Percentiles rank a stretch among this genome's conserved stretches.
phyloP scores from a whole-genome alignment of 2,329 filamentous ascomycete species.

The Fusarium tanahbumbuense region DNA sequence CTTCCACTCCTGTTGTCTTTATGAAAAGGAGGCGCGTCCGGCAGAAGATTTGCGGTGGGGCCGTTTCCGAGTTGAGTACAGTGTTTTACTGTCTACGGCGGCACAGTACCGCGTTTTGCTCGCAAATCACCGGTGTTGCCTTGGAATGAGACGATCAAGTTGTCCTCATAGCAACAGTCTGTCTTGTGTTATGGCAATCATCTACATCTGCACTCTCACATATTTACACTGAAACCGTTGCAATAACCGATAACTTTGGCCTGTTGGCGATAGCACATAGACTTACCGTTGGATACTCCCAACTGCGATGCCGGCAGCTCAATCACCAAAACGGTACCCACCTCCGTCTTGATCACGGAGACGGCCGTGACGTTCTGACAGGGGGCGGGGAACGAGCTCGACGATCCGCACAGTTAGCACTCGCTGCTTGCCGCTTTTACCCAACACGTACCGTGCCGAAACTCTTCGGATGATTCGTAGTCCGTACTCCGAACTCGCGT shows the following conservation, averaged over 20 bases:
- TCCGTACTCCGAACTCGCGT: slow-evolving; percentile 1
- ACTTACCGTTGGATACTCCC: slow-evolving; percentile 5
- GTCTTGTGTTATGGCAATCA: not conserved
- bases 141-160: not conserved
- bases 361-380: slow-evolving; percentile 23
- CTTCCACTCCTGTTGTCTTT: not conserved
- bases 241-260: not conserved
- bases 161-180: not conserved
- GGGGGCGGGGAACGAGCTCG: slow-evolving; percentile 30
- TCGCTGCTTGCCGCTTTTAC: slow-evolving; percentile 15
- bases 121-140: not conserved
- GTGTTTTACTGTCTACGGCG: slow-evolving; percentile 4
- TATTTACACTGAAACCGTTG: not conserved
- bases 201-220: not conserved
- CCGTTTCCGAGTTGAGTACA: slow-evolving; percentile 31
- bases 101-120: slow-evolving; percentile 20
- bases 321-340: slow-evolving; percentile 34
- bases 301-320: slow-evolving; percentile 21
- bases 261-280: not conserved
- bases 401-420: slow-evolving; percentile 20
- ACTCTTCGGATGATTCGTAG: not conserved
- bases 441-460: not conserved
- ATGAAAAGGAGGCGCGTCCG: slow-evolving; percentile 30
- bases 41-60: slow-evolving; percentile 32
- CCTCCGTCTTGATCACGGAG: slow-evolving; percentile 38